Percentiles rank a stretch among this genome's conserved stretches.
Evolutionary conservation across 108 stramenopile species (phyloP).

Genomic region (Nitzschia palea): DNA sequence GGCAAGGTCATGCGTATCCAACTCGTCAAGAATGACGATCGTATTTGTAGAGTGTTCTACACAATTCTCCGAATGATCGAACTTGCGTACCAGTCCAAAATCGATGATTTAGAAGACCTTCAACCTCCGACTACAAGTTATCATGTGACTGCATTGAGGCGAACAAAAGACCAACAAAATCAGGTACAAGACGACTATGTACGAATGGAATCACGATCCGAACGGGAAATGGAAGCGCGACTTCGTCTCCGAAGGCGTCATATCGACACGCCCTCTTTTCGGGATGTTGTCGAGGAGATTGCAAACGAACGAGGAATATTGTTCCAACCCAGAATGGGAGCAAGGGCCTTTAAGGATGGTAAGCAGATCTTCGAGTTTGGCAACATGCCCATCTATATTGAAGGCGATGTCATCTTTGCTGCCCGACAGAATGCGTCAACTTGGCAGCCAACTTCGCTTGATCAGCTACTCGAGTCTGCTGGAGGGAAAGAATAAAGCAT

Average conservation of each 20-base stretch:
- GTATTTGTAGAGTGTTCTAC: constrained; percentile 70
- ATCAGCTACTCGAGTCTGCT: constrained; percentile 38
- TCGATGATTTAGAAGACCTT: constrained; percentile 37
- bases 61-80: constrained; percentile 68
- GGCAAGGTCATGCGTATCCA: constrained; percentile 19
- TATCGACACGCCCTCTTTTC: constrained; percentile 44
- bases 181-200: constrained; percentile 23
- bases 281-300: constrained; percentile 71
- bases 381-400: constrained; percentile 64
- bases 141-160: constrained; percentile 47
- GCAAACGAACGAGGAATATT: constrained; percentile 58
- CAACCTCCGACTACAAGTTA: constrained; percentile 45
- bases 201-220: constrained; percentile 36
- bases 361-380: constrained; percentile 81
- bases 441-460: constrained; percentile 70
- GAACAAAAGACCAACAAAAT: constrained; percentile 38
- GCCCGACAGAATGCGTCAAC: constrained; percentile 18
- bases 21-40: constrained; percentile 30
- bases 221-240: constrained; percentile 36
- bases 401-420: constrained; percentile 68
- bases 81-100: constrained; percentile 23
- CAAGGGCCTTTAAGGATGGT: constrained; percentile 64
- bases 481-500: not conserved
- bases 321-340: constrained; percentile 67
- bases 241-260: constrained; percentile 19